Conservation (phyloP, 2,329 filamentous ascomycete genomes). For the Pseudogymnoascus sp. region DNA sequence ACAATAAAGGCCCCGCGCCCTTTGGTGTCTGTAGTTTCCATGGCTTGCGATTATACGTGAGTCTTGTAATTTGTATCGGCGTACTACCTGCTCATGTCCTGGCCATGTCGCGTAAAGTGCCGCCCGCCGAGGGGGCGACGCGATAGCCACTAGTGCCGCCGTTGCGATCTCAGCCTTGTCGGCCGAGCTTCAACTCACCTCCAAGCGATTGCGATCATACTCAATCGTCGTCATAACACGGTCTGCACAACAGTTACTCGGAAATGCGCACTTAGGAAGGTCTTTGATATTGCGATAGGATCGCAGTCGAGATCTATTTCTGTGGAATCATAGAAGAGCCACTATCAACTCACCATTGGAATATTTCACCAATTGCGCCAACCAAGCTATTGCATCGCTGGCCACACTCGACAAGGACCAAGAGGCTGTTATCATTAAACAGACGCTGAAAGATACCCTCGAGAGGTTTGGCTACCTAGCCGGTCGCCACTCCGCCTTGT, state of each 20-base stretch:
- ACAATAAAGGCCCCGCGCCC: conserved; percentile 54
- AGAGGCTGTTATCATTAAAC: not conserved
- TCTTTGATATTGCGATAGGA: not conserved
- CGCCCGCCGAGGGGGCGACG: not conserved
- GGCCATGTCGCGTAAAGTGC: conserved; percentile 1
- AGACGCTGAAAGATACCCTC: not conserved
- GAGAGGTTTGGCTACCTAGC: not conserved
- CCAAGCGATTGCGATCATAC: not conserved
- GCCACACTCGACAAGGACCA: not conserved
- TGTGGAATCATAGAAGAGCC: not conserved
- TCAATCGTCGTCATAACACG: conserved; percentile 2
- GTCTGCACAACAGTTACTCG: not conserved
- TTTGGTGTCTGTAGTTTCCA: not conserved
- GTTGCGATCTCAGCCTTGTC: conserved; percentile 8
- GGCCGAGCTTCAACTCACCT: conserved; percentile 7
- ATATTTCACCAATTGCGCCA: not conserved
- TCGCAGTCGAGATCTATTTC: not conserved
- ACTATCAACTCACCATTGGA: not conserved
- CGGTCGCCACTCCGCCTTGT: not conserved
- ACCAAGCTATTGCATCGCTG: not conserved
- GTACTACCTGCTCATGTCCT: not conserved
- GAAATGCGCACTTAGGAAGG: not conserved
- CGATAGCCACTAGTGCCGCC: not conserved
- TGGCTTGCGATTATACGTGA: not conserved
- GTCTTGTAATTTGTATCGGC: not conserved